These are phyloP conservation scores for Neonectria sp. DNA, from an alignment of 2,329 filamentous ascomycete genomes.

Conservation along the genomic window DNA sequence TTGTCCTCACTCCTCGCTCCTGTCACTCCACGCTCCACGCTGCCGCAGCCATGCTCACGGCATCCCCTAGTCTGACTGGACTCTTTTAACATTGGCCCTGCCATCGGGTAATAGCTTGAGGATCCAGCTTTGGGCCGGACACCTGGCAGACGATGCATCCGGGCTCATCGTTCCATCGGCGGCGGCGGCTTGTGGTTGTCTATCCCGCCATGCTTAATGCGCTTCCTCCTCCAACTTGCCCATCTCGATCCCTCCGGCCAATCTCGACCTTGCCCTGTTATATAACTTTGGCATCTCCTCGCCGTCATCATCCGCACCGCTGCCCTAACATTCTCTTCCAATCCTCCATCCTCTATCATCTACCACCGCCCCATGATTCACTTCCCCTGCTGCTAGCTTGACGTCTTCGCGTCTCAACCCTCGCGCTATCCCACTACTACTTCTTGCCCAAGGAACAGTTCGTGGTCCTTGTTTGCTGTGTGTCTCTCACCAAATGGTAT, in stretches of 20 bases:
- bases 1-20: slow-evolving; percentile 14
- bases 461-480: not conserved
- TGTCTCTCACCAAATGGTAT: slow-evolving; percentile 33
- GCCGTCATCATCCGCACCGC: not conserved
- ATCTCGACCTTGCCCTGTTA: not conserved
- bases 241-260: slow-evolving; percentile 24
- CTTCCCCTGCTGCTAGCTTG: not conserved
- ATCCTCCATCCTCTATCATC: not conserved
- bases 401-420: not conserved
- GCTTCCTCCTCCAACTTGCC: slow-evolving; percentile 11
- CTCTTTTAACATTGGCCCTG: slow-evolving; percentile 4
- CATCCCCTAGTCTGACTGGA: slow-evolving; percentile 3
- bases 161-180: slow-evolving; percentile 1
- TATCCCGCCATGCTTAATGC: slow-evolving; percentile 8
- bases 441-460: slow-evolving; percentile 23
- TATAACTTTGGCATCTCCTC: slow-evolving; percentile 20
- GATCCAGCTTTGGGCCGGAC: slow-evolving; percentile 9
- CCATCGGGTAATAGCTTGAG: not conserved
- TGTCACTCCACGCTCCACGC: slow-evolving; percentile 11
- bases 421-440: slow-evolving; percentile 9
- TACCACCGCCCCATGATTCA: not conserved
- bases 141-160: slow-evolving; percentile 13
- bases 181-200: slow-evolving; percentile 12
- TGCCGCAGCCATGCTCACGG: slow-evolving; percentile 19
- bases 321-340: not conserved